Base-by-base conservation (phyloP, 305 asterid genomes). In the Fraxinus baroniana region DNA sequence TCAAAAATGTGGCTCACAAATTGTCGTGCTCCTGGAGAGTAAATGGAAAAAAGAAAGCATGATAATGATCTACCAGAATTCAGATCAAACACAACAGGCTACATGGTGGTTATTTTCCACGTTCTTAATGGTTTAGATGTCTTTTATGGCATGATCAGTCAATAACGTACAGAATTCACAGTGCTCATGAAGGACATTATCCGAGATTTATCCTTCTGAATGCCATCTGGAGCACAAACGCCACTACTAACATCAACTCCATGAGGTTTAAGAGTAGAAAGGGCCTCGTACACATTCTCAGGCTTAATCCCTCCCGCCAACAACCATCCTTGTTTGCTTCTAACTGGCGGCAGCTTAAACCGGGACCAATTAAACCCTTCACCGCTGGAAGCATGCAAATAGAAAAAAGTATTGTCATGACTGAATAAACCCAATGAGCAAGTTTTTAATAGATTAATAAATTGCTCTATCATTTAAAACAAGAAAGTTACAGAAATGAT, bases 191-290 rank as follows among this genome's bases (percentile, higher is more conserved):
- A 93, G 15, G 95, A 90, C 74, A 72, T 79, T 81, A 96, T 91
- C 84, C 90, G 91, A 1, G 73, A 83, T 85, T 86, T 83, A 83
- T 94, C 99, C 88, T 96, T 96, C 78, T 79, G 91, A 78, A 96
- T 87, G 66, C 97, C 98, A 80, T 92, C 96, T 20, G 90, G 86
- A 83, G 81, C 96, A 87, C 98, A 97, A 81, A 97, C 91, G 79
- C 98, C 99, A 75, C 98, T 95, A 28, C 97, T 93, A 9, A 97
- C 97, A 84, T 97, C 98, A 84, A 97, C 86, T 60, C 98, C 98
- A 22, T 91, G 82, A 30, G 99, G 99, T 78, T 78, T 88, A 18
- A 97, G 94, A 30, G 89, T 89, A 5, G 93, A 88, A 77, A 94
- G 90, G 28, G 97, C 98, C 86, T 92, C 92, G 10, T 76, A 84